Base-by-base conservation (phyloP, 208 protist genomes). In the Endotrypanum monterogeii region DNA sequence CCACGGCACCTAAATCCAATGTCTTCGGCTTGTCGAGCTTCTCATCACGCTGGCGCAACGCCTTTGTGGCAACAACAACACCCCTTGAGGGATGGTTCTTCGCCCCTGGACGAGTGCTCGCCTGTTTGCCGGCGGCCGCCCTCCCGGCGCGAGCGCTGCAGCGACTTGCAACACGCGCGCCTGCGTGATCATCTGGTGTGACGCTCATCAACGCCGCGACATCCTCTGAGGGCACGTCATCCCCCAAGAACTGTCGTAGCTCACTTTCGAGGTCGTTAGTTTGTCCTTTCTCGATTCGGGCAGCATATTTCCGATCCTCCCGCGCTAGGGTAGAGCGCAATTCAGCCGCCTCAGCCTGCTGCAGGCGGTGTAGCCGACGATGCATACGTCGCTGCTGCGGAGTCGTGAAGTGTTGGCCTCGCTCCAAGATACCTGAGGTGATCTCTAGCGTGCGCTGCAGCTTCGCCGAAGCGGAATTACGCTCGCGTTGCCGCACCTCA, bases 191-290 rank as follows among this genome's bases (percentile, higher is more conserved):
- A 37, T 55, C 67, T 3, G 52, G 54, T 1, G 71, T 58, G 8
- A 28, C 55, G n/a, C 30, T 28, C 71, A 87, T 66, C 37, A 83
- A 48, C 52, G 63, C 50, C 30, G 51, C 35, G 20, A 86, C 61
- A 25, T 70, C 78, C 5, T 65, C 69, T 6, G 73, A 52, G 0
- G 83, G 58, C 16, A 67, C 81, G 30, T 80, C 76, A 20, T 83
- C 82, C 20, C 89, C 89, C 20, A 94, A 66, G 71, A 94, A 94
- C 35, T 85, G 56, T 58, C 73, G 65, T 44, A 94, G 35, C 60
- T 89, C 83, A 30, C 61, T 75, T 23, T 88, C 60, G 28, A 94
- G 83, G 14, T 70, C 80, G 14, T 30, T 68, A 2, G 54, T 12
- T 14, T 65, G 73, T 44, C 71, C 69, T 1, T 25, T 52, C 41